These are phyloP conservation scores for Stagonosporopsis rhizophila DNA, from an alignment of 2,329 filamentous ascomycete genomes.

Conservation along the genomic window DNA sequence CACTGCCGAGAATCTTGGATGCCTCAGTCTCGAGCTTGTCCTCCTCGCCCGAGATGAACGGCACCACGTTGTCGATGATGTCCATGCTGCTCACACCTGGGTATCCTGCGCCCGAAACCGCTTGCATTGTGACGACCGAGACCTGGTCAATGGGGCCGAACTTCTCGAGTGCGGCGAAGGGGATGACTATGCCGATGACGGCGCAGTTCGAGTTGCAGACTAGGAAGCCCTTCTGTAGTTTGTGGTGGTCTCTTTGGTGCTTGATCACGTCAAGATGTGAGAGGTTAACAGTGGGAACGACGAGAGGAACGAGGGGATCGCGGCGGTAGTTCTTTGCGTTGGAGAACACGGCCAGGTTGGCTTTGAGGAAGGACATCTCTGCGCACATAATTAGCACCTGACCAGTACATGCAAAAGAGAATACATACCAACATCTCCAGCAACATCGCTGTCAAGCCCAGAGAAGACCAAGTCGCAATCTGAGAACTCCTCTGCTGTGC, in stretches of 20 bases:
- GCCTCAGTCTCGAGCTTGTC: conserved; percentile 96
- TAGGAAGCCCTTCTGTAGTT: conserved; percentile 83
- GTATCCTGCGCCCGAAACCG: conserved; percentile 90
- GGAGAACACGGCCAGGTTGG: conserved; percentile 90
- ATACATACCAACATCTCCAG: conserved; percentile 81
- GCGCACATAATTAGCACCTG: background rate
- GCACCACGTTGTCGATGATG: conserved; percentile 93
- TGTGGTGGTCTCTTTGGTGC: conserved; percentile 79
- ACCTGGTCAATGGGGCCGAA: conserved; percentile 82
- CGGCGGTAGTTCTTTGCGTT: conserved; percentile 98
- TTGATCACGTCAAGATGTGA: conserved; percentile 85
- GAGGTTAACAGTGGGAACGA: conserved; percentile 95
- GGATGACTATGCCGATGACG: conserved; percentile 94
- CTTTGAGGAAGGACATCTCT: conserved; percentile 88
- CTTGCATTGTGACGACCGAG: conserved; percentile 93
- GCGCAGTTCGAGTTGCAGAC: conserved; percentile 99
- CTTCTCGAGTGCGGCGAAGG: conserved; percentile 83
- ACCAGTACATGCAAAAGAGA: background rate
- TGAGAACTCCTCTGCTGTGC: conserved; percentile 78
- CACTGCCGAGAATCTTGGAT: conserved; percentile 84
- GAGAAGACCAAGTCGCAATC: conserved; percentile 96
- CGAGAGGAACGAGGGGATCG: conserved; percentile 87
- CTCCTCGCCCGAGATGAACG: conserved; percentile 91
- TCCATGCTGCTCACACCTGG: conserved; percentile 92
- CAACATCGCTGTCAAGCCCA: conserved; percentile 90